Conservation (phyloP, 163 green algal species). For the Chloromonas sp. region DNA sequence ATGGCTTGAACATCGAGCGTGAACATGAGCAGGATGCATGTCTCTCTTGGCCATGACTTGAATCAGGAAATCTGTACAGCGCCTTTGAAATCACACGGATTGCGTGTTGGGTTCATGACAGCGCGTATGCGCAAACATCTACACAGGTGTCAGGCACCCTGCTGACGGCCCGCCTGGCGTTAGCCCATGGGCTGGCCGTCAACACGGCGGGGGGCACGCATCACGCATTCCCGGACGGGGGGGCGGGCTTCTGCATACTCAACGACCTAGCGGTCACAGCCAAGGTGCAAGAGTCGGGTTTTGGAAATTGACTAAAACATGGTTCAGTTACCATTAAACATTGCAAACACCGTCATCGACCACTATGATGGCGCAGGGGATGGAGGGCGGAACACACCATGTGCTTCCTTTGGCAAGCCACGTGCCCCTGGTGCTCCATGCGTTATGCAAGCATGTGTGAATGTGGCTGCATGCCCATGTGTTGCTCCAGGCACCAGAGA, state of each 20-base stretch:
- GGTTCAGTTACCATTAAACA: neutral
- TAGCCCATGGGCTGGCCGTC: constrained; percentile 69
- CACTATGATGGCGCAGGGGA: neutral
- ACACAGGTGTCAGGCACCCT: constrained; percentile 61
- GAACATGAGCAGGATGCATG: too few relatives aligned
- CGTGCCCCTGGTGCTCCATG: neutral
- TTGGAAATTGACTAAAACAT: too few relatives aligned
- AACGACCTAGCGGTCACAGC: constrained; percentile 81
- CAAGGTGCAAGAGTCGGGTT: neutral
- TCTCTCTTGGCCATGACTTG: too few relatives aligned
- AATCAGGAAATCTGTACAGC: too few relatives aligned
- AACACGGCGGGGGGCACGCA: constrained; percentile 82
- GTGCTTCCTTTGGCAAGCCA: neutral
- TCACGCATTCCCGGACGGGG: constrained; percentile 58
- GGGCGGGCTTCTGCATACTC: constrained; percentile 88
- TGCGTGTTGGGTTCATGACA: too few relatives aligned
- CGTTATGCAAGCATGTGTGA: neutral
- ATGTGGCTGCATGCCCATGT: neutral
- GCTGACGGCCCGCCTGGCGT: constrained; percentile 76
- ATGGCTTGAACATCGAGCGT: too few relatives aligned
- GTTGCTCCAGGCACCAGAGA: neutral
- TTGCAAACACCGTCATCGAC: neutral
- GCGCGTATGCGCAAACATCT: too few relatives aligned
- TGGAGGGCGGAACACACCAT: neutral
- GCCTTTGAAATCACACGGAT: too few relatives aligned